Base-by-base conservation (phyloP, 2,329 filamentous ascomycete genomes). In the Thelonectria blattea region DNA sequence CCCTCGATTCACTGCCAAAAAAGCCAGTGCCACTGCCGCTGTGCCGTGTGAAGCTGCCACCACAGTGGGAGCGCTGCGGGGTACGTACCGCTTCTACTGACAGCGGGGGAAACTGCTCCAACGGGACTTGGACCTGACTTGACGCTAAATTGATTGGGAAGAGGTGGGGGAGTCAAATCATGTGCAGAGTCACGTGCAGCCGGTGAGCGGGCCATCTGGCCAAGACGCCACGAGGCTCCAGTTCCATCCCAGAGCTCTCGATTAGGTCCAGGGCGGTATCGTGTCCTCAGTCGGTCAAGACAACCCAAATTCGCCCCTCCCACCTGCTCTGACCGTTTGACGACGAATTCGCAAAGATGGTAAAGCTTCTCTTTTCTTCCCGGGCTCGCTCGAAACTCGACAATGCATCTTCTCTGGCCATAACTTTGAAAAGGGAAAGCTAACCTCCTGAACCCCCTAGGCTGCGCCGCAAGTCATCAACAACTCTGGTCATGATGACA, bases 401-500 rank as follows among this genome's bases (percentile, higher is more conserved):
- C 7, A 46, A 32, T 55, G 42, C 39, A 22, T 15, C 41, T n/a
- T 8, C 22, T 17, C 43, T 4, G 37, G 43, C 14, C 42, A 37
- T 34, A 32, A 15, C 8, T 27, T 4, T 20, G 47, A 50, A 60
- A 27, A 52, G 41, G 43, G 47, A 57, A 42, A 66, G 64, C 73
- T 78, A 72, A 78, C 69, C 27, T 59, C 56, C 45, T 48, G 54
- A 50, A 53, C 57, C 59, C 54, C 54, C 51, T 62, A 80, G 78
- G 74, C 79, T 66, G 71, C 78, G 65, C 79, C 78, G 65, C 79
- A 80, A 71, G 76, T 79, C 61, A 79, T 81, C 66, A 72, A 77
- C 58, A 81, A 79, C 71, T 77, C 79, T 52, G 78, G 78, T 74
- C 95, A 99, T 83, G 94, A 98, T 90, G 94, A 97, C 78, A 98